Evolutionary conservation across 805 yeast species (phyloP).

Genomic region (Yamadazyma tumulicola): DNA sequence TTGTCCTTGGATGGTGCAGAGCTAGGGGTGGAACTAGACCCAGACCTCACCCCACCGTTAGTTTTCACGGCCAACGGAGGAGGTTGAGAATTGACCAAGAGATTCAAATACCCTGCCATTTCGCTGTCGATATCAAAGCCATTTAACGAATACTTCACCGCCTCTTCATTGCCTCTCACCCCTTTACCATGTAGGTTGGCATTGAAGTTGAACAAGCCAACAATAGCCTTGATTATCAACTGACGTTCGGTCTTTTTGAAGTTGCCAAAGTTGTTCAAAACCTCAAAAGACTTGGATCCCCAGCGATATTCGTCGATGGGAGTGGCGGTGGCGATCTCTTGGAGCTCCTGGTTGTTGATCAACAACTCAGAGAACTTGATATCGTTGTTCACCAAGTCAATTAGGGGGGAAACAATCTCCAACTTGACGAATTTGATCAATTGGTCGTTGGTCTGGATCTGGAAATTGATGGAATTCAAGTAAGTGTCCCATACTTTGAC

Average conservation of each 20-base stretch:
- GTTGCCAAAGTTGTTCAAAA: conserved; percentile 70
- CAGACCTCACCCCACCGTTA: neutral
- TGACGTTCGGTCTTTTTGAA: conserved; percentile 62
- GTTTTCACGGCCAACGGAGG: conserved; percentile 7
- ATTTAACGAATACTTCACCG: conserved; percentile 60
- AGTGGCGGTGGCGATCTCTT: conserved; percentile 24
- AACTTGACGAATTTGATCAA: conserved; percentile 44
- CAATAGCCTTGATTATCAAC: conserved; percentile 56
- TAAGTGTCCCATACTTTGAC: conserved; percentile 14
- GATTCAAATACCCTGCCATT: conserved; percentile 35
- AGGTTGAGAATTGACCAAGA: conserved; percentile 25
- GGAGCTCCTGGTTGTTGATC: conserved; percentile 42
- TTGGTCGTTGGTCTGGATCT: conserved; percentile 46
- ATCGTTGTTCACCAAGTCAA: conserved; percentile 51
- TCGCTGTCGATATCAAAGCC: conserved; percentile 36
- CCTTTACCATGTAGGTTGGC: conserved; percentile 21
- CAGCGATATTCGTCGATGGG: conserved; percentile 53
- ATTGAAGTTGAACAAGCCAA: conserved; percentile 51
- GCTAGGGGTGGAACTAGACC: neutral
- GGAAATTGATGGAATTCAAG: conserved; percentile 40
- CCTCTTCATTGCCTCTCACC: conserved; percentile 49
- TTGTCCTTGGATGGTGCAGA: conserved; percentile 4
- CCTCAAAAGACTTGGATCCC: conserved; percentile 75
- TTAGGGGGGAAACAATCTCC: conserved; percentile 55
- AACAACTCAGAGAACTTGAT: conserved; percentile 54